Evolutionary conservation across 495 filamentous ascomycete genomes (phyloP).

Genomic region (Aspergillus kassunensis): DNA sequence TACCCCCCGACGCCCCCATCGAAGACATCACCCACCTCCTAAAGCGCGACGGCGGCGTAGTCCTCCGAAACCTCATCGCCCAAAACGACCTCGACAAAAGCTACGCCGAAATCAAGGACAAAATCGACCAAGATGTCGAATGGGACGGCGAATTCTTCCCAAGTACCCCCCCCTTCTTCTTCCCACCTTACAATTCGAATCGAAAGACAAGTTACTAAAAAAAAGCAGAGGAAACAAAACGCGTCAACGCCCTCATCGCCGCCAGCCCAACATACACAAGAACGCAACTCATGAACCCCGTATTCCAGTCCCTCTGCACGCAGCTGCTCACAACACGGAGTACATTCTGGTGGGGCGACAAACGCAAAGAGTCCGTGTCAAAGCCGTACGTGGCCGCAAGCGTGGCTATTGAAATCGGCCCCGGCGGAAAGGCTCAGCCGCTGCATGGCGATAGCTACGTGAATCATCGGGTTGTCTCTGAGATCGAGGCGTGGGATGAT

Average conservation of each 20-base stretch:
- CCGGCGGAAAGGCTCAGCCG: slow-evolving; percentile 27
- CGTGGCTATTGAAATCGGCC: slow-evolving; percentile 27
- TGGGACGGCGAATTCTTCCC: slow-evolving; percentile 4
- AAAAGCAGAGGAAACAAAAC: slow-evolving; percentile 4
- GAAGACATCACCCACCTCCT: neutral
- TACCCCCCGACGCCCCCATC: neutral
- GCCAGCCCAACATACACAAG: slow-evolving; percentile 24
- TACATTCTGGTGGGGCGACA: slow-evolving; percentile 21
- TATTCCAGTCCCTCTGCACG: slow-evolving; percentile 23
- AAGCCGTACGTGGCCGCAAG: slow-evolving; percentile 25
- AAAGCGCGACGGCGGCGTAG: slow-evolving; percentile 1
- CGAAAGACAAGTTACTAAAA: too few relatives aligned
- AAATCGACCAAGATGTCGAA: neutral
- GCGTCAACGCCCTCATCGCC: slow-evolving; percentile 14
- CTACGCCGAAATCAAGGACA: neutral
- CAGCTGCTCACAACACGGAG: slow-evolving; percentile 23
- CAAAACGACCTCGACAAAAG: neutral
- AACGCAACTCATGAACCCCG: slow-evolving; percentile 20
- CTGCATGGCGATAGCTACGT: slow-evolving; percentile 34
- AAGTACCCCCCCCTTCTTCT: neutral
- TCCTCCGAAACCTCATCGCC: neutral
- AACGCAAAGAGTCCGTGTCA: slow-evolving; percentile 18
- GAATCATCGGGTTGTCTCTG: slow-evolving; percentile 17
- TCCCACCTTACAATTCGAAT: too few relatives aligned
- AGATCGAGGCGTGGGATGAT: slow-evolving; percentile 9